A percentile compares a stretch with the other conserved stretches of the same genome.
Conservation (phyloP, 2,329 filamentous ascomycete species). For the Aspergillus luchuensis region DNA sequence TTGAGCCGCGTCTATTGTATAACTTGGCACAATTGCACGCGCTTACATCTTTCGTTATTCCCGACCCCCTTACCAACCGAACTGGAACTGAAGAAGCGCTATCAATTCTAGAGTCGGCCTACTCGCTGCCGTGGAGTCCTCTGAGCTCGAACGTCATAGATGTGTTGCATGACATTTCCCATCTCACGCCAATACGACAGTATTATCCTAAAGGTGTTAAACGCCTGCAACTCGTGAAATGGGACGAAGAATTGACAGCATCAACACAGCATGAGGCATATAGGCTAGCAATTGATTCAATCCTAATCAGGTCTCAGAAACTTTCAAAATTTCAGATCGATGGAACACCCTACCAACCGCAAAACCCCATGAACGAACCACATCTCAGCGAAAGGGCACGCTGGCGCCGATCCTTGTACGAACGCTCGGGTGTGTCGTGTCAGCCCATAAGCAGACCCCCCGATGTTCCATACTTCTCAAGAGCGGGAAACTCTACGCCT, state of each 20-base stretch:
- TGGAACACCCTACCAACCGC: not conserved
- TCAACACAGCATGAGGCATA: slow-evolving; percentile 46
- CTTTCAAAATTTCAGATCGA: slow-evolving; percentile 11
- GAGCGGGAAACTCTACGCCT: not conserved
- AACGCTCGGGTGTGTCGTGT: slow-evolving; percentile 14
- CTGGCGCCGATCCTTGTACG: slow-evolving; percentile 46
- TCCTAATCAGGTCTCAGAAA: slow-evolving; percentile 10
- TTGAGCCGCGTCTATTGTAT: slow-evolving; percentile 59
- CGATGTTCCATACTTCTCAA: slow-evolving; percentile 14
- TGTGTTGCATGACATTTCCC: slow-evolving; percentile 32
- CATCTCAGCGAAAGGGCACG: slow-evolving; percentile 18
- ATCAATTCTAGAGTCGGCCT: slow-evolving; percentile 52
- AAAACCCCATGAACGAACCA: not conserved
- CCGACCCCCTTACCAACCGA: slow-evolving; percentile 59
- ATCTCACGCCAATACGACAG: slow-evolving; percentile 39
- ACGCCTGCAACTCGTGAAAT: slow-evolving; percentile 49
- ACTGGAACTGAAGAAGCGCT: slow-evolving; percentile 66
- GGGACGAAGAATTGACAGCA: slow-evolving; percentile 44
- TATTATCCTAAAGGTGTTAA: slow-evolving; percentile 50
- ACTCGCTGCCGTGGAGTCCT: slow-evolving; percentile 54
- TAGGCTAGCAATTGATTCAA: slow-evolving; percentile 14
- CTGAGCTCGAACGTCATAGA: slow-evolving; percentile 18
- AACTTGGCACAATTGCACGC: slow-evolving; percentile 63
- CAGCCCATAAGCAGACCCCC: not conserved
- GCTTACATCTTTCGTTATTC: slow-evolving; percentile 59